A percentile compares a stretch with the other conserved stretches of the same genome.
These are phyloP conservation scores for Datura wrightii DNA, from an alignment of 257 asterid species.

Conservation along the genomic window DNA sequence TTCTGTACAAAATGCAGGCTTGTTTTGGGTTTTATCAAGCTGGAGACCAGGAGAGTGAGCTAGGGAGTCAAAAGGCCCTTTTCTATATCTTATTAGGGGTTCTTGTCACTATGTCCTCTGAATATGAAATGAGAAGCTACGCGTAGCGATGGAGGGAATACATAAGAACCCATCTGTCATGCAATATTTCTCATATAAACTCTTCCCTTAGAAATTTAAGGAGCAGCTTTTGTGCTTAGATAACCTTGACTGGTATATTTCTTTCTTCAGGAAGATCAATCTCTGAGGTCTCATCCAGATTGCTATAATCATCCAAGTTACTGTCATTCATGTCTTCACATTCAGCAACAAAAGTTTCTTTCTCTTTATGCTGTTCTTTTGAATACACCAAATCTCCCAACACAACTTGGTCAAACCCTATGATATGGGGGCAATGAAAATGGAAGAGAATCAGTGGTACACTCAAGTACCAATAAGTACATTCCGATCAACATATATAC, in stretches of 20 bases:
- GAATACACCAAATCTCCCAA: slow-evolving; percentile 91
- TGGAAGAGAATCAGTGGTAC: not conserved
- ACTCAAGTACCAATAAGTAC: not conserved
- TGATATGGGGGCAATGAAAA: slow-evolving; percentile 37
- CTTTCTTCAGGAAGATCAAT: slow-evolving; percentile 61
- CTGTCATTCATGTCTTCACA: slow-evolving; percentile 47
- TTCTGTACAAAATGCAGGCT: not conserved
- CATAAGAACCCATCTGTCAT: slow-evolving; percentile 23
- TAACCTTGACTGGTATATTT: slow-evolving; percentile 67
- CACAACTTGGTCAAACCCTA: slow-evolving; percentile 71
- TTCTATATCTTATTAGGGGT: not conserved
- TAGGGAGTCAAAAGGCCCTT: not conserved
- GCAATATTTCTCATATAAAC: not conserved
- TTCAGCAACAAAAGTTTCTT: slow-evolving; percentile 53
- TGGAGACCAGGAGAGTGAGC: not conserved
- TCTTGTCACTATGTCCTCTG: slow-evolving; percentile 10
- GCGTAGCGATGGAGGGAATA: not conserved
- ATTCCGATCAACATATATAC: slow-evolving; percentile 4
- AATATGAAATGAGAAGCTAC: not conserved
- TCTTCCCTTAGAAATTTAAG: not conserved
- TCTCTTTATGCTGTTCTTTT: slow-evolving; percentile 58
- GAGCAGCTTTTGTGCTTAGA: not conserved
- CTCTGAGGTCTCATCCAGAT: slow-evolving; percentile 58
- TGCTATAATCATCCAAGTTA: slow-evolving; percentile 46
- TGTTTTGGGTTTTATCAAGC: slow-evolving; percentile 20